Conservation (phyloP, 2,329 filamentous ascomycete genomes). For the Fusarium secorum region DNA sequence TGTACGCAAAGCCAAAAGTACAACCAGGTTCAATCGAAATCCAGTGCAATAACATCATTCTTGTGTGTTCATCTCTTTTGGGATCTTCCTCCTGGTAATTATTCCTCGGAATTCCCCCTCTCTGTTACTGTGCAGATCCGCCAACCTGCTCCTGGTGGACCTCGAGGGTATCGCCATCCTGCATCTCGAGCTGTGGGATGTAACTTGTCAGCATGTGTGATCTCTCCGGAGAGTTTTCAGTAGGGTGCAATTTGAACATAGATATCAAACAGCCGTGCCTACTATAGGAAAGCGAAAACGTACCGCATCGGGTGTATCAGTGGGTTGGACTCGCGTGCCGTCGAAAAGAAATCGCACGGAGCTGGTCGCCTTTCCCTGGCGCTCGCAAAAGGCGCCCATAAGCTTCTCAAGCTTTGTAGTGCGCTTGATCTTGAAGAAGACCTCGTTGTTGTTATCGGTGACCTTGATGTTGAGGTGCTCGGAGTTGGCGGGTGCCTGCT, state of each 20-base stretch:
- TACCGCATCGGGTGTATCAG: conserved; percentile 91
- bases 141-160: conserved; percentile 99
- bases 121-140: conserved; percentile 54
- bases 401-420: conserved; percentile 95
- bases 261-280: not conserved
- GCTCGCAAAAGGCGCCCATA: conserved; percentile 97
- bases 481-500: conserved; percentile 56
- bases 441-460: conserved; percentile 98
- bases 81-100: not conserved
- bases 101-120: not conserved
- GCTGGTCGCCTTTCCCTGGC: conserved; percentile 84
- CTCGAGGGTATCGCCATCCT: conserved; percentile 93
- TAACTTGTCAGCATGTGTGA: conserved; percentile 12
- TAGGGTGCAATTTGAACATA: not conserved
- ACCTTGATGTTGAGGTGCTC: conserved; percentile 99
- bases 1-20: conserved; percentile 35
- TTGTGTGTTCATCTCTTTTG: conserved; percentile 9
- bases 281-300: conserved; percentile 50
- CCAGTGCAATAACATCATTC: conserved; percentile 21
- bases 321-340: conserved; percentile 87
- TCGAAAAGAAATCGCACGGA: conserved; percentile 97
- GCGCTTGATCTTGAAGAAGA: conserved; percentile 99
- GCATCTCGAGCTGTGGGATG: conserved; percentile 83
- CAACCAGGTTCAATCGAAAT: conserved; percentile 18
- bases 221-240: not conserved